Base-by-base conservation (phyloP, 2,329 filamentous ascomycete genomes). In the Apiospora koreana region DNA sequence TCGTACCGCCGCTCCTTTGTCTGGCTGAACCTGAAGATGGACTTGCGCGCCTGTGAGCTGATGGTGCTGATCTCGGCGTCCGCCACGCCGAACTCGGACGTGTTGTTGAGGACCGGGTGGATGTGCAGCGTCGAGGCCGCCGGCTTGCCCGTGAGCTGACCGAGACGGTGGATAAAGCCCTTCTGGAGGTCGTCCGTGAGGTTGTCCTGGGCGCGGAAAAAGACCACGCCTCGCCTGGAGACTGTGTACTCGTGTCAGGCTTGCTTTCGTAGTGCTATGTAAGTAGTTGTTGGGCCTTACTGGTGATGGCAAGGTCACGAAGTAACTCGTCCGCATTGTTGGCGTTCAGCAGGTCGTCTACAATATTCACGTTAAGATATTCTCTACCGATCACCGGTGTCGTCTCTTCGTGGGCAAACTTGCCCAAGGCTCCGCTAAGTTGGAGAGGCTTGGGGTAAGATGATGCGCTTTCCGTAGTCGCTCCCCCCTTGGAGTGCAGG, bases 141-240 rank as follows among this genome's bases (percentile, higher is more conserved):
- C 0, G 91, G 90, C 71, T 87, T 89, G 54, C 89, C 89, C 0
- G 86, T 83, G 12, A 92, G 81, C 74, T 88, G 81, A 10, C 91
- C 90, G 1, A 93, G 83, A 0, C 85, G 83, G 16, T 89, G 83
- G 43, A 88, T 86, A 0, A 92, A 80, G 31, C 85, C 79, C 79
- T 92, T 92, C 74, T 90, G 88, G 7, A 89, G 82, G 0, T 87
- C 86, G 73, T 90, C 86, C 73, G 83, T 84, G 7, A 91, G 79
- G 72, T 86, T 83, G 74, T 89, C 81, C 72, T 92, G 90, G 12
- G 84, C 82, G 18, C 89, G 86, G 78, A 92, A 89, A 79, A 92
- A 91, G 50, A 92, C 89, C 2, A 92, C 89, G 1, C 89, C 89
- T 18, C 90, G 84, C 72, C 87, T 85, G 1, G 89, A 90, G 72